phyloP scores from a whole-genome alignment of 495 filamentous ascomycete species.

The Hamigera avellanea region DNA sequence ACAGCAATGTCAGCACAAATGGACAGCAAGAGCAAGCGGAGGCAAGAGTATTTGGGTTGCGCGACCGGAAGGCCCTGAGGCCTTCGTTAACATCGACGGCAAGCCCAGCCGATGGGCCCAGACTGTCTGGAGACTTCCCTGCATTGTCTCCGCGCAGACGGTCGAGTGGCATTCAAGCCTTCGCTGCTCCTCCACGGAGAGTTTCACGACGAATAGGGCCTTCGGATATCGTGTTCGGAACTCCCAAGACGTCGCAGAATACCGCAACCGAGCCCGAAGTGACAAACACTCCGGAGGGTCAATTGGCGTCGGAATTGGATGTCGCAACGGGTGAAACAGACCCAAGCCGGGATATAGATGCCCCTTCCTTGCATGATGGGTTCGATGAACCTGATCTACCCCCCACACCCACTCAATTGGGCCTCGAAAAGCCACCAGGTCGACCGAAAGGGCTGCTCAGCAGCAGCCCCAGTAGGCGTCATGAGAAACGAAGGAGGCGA shows the following conservation, averaged over 20 bases:
- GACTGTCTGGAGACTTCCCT: constrained; percentile 15
- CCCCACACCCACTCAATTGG: constrained; percentile 53
- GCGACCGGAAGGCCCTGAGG: constrained; percentile 25
- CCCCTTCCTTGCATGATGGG: constrained; percentile 24
- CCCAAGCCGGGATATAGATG: constrained; percentile 9
- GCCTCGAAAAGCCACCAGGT: constrained; percentile 34
- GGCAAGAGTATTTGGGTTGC: constrained; percentile 17
- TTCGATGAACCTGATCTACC: constrained; percentile 56
- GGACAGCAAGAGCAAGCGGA: constrained; percentile 12
- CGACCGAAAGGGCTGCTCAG: constrained; percentile 25
- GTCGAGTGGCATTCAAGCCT: constrained; percentile 23
- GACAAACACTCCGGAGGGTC: constrained; percentile 24
- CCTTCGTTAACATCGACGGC: constrained; percentile 25
- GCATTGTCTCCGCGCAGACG: constrained; percentile 21
- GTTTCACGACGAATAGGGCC: constrained; percentile 29
- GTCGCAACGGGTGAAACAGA: constrained; percentile 19
- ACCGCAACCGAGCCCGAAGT: constrained; percentile 9
- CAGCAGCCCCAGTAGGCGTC: constrained; percentile 30
- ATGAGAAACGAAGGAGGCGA: constrained; percentile 18
- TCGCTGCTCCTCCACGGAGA: constrained; percentile 30
- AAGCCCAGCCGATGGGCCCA: constrained; percentile 24
- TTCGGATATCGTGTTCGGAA: constrained; percentile 30
- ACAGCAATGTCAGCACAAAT: constrained; percentile 7
- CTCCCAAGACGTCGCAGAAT: constrained; percentile 24
- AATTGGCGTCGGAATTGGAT: constrained; percentile 29